Percentiles rank a stretch among this genome's conserved stretches.
These are phyloP conservation scores for Zygoascus bituminiphila DNA, from an alignment of 805 yeast species.

Conservation along the genomic window DNA sequence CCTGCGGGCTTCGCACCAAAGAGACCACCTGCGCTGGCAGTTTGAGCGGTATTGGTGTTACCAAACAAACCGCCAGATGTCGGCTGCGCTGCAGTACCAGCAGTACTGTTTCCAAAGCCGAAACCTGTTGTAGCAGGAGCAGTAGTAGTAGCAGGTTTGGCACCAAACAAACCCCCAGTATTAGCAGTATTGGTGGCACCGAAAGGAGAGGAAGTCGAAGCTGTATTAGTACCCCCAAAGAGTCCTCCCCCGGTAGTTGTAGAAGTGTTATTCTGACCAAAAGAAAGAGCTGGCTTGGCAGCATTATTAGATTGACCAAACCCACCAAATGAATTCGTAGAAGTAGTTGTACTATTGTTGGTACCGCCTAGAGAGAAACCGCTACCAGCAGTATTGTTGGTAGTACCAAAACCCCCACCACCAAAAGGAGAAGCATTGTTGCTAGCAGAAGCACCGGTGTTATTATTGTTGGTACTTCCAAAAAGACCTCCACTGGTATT, in stretches of 20 bases:
- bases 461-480: slow-evolving; percentile 10
- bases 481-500: slow-evolving; percentile 5
- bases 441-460: slow-evolving; percentile 30
- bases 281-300: background rate
- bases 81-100: slow-evolving; percentile 11
- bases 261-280: slow-evolving; percentile 10
- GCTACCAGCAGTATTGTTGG: slow-evolving; percentile 13
- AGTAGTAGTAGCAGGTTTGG: slow-evolving; percentile 1
- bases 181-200: slow-evolving; percentile 17
- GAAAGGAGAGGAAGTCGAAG: background rate
- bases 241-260: slow-evolving; percentile 13
- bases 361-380: slow-evolving; percentile 19
- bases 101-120: slow-evolving; percentile 15
- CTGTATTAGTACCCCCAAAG: background rate
- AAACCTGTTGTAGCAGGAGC: slow-evolving; percentile 7
- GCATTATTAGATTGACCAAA: slow-evolving; percentile 11
- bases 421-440: slow-evolving; percentile 22
- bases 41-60: slow-evolving; percentile 16
- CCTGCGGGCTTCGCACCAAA: slow-evolving; percentile 22
- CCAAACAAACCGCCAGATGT: slow-evolving; percentile 26
- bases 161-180: slow-evolving; percentile 12
- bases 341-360: slow-evolving; percentile 8
- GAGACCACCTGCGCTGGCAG: slow-evolving; percentile 18
- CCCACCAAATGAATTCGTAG: slow-evolving; percentile 7
- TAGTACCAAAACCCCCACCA: slow-evolving; percentile 16